Percentiles rank a stretch among this genome's conserved stretches.
These are phyloP conservation scores for Cercospora sesami DNA, from an alignment of 2,329 filamentous ascomycete genomes.

Conservation along the genomic window DNA sequence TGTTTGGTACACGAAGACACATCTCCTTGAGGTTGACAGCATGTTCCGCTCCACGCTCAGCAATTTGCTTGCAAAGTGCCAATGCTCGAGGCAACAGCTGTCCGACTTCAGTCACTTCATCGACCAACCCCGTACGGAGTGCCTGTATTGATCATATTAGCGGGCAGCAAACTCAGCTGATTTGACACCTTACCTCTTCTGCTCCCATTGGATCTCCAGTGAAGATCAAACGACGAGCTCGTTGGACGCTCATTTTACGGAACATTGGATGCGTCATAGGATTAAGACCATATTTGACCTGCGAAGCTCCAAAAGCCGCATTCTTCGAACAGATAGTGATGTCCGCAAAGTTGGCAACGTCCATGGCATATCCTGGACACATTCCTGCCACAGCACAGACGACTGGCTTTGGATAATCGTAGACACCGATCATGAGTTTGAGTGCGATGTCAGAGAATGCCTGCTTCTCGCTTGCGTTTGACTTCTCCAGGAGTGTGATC, in stretches of 20 bases:
- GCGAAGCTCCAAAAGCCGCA: not conserved
- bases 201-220: not conserved
- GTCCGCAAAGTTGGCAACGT: not conserved
- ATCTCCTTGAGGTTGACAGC: not conserved
- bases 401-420: not conserved
- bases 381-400: not conserved
- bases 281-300: not conserved
- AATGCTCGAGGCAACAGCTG: not conserved
- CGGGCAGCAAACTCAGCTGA: not conserved
- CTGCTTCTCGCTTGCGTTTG: not conserved
- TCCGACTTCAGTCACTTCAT: not conserved
- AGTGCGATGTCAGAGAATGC: not conserved
- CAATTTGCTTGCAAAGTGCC: not conserved
- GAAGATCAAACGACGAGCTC: not conserved
- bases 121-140: not conserved
- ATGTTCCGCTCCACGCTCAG: not conserved
- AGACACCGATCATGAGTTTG: not conserved
- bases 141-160: not conserved
- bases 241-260: not conserved
- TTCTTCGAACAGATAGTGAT: not conserved
- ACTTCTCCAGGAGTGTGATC: not conserved
- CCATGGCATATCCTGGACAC: not conserved
- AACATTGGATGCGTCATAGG: not conserved
- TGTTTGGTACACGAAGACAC: not conserved
- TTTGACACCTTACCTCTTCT: not conserved